A percentile compares a stretch with the other conserved stretches of the same genome.
Conservation (phyloP, 352 stramenopile species). For the Phytophthora fragariaefolia region DNA sequence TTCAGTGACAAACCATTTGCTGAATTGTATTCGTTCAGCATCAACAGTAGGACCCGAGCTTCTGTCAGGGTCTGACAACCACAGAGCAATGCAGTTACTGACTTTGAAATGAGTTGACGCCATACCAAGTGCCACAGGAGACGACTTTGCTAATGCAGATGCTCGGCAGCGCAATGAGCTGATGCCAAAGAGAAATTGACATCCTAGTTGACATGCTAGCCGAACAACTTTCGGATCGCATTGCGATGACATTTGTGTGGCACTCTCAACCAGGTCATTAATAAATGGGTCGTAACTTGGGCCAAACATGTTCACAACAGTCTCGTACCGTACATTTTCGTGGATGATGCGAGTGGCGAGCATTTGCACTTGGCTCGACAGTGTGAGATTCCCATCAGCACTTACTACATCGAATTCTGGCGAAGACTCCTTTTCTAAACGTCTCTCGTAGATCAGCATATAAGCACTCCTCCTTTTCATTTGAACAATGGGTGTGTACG, state of each 20-base stretch:
- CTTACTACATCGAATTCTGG: background rate
- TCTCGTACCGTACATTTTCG: constrained; percentile 45
- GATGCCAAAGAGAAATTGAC: constrained; percentile 53
- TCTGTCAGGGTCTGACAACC: constrained; percentile 19
- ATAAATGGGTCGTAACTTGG: constrained; percentile 42
- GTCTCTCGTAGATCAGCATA: constrained; percentile 79
- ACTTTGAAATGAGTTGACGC: constrained; percentile 2
- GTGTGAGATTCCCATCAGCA: background rate
- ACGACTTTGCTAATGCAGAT: background rate
- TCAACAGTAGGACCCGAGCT: background rate
- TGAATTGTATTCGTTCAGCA: constrained; percentile 28
- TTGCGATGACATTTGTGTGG: background rate
- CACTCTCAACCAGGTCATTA: constrained; percentile 17
- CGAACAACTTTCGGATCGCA: constrained; percentile 10
- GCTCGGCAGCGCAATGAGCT: constrained; percentile 23
- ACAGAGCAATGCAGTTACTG: constrained; percentile 12
- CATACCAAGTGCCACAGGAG: background rate
- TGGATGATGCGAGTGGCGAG: constrained; percentile 29
- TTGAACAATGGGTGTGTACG: constrained; percentile 47
- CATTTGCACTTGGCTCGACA: constrained; percentile 20
- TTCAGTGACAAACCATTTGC: constrained; percentile 45
- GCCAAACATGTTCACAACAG: constrained; percentile 47
- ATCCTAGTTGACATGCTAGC: constrained; percentile 31
- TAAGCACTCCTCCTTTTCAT: constrained; percentile 78
- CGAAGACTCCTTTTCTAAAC: constrained; percentile 2